These are phyloP conservation scores for Ampelomyces quisqualis DNA, from an alignment of 2,329 filamentous ascomycete genomes.

Conservation along the genomic window DNA sequence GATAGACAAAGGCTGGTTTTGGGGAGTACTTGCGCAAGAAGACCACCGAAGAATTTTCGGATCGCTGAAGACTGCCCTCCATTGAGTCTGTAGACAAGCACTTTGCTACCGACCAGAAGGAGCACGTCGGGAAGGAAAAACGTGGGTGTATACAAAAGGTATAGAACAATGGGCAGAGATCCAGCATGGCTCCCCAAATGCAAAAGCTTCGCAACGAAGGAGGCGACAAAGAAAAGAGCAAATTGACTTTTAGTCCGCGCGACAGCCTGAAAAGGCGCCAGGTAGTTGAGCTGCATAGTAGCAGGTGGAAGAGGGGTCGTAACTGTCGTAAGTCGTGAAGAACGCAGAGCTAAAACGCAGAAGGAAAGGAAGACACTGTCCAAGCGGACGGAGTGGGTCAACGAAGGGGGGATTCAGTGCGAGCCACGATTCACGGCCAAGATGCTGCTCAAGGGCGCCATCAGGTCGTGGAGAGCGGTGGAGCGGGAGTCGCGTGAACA, in stretches of 20 bases:
- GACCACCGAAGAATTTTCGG: constrained; percentile 6
- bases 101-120: constrained; percentile 17
- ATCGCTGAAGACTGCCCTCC: constrained; percentile 9
- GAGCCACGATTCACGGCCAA: background rate
- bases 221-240: constrained; percentile 17
- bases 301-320: constrained; percentile 7
- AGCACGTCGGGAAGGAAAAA: constrained; percentile 17
- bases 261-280: constrained; percentile 18
- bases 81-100: constrained; percentile 15
- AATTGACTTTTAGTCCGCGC: constrained; percentile 16
- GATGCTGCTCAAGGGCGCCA: background rate
- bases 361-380: constrained; percentile 1
- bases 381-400: background rate
- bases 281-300: constrained; percentile 18
- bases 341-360: background rate
- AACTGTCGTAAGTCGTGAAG: constrained; percentile 9
- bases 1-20: no score
- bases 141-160: constrained; percentile 19
- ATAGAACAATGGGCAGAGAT: constrained; percentile 18
- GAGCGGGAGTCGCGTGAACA: constrained; percentile 4
- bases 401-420: background rate
- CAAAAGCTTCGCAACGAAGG: constrained; percentile 17
- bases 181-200: constrained; percentile 18
- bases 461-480: background rate
- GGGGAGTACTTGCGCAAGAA: constrained; percentile 14